These are phyloP conservation scores for Penicillium chermesinum DNA, from an alignment of 495 filamentous ascomycete genomes.

Conservation along the genomic window DNA sequence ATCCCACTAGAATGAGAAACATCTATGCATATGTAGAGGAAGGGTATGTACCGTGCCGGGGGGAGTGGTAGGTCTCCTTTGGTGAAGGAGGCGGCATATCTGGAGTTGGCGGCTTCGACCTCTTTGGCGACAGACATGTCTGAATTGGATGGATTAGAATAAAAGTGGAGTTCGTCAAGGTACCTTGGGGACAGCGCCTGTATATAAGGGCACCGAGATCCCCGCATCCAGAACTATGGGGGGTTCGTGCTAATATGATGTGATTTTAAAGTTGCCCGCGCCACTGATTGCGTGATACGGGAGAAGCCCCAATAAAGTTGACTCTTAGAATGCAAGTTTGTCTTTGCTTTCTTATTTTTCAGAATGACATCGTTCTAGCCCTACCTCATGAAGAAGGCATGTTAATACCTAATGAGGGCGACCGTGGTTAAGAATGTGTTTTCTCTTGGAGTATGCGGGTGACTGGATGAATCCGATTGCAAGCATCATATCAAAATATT, in stretches of 20 bases:
- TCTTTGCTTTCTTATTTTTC: too few species aligned
- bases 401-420: too few species aligned
- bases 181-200: not conserved
- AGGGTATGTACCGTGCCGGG: slow-evolving; percentile 51
- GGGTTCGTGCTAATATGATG: not conserved
- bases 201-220: not conserved
- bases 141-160: not conserved
- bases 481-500: not conserved
- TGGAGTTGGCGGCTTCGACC: slow-evolving; percentile 46
- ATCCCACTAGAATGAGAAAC: not conserved
- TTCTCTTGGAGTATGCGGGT: too few species aligned
- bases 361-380: too few species aligned
- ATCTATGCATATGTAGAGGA: not conserved
- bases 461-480: not conserved
- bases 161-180: not conserved
- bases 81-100: slow-evolving; percentile 58
- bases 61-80: slow-evolving; percentile 64
- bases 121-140: slow-evolving; percentile 34
- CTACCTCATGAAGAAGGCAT: too few species aligned
- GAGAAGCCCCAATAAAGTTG: not conserved
- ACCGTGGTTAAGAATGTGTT: too few species aligned
- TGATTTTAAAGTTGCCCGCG: not conserved
- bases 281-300: not conserved
- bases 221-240: not conserved
- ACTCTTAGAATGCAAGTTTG: too few species aligned